phyloP scores from a whole-genome alignment of 2,329 filamentous ascomycete genomes.

The Alternaria sp. region DNA sequence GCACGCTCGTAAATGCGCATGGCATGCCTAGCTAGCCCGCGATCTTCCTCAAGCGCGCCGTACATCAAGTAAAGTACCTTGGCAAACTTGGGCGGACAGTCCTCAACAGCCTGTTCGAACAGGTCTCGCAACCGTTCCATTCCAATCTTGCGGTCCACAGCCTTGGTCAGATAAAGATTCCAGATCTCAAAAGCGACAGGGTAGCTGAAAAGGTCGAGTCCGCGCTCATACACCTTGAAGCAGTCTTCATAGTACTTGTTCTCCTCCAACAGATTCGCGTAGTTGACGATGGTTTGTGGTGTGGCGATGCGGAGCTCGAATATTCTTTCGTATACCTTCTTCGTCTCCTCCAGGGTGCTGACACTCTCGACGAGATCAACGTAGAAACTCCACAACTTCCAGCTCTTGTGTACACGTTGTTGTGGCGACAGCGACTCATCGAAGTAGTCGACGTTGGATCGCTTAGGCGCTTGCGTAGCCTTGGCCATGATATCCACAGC shows the following conservation, averaged over 20 bases:
- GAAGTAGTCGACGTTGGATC: constrained; percentile 99
- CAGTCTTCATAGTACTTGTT: constrained; percentile 95
- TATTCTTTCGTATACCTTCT: constrained; percentile 93
- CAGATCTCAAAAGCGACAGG: constrained; percentile 97
- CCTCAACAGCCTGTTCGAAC: constrained; percentile 96
- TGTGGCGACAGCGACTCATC: constrained; percentile 93
- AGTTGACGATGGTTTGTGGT: constrained; percentile 98
- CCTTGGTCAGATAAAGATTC: constrained; percentile 98
- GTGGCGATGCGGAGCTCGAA: constrained; percentile 98
- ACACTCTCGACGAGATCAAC: constrained; percentile 97
- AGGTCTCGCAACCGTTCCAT: constrained; percentile 94
- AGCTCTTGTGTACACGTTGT: constrained; percentile 97
- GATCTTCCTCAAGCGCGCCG: constrained; percentile 93
- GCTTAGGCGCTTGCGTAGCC: constrained; percentile 93
- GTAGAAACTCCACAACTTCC: constrained; percentile 99
- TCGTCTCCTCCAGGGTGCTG: constrained; percentile 87
- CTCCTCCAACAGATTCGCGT: constrained; percentile 93
- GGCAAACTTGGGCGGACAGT: constrained; percentile 92
- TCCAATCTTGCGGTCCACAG: constrained; percentile 92
- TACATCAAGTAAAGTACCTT: constrained; percentile 99
- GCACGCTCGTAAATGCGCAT: constrained; percentile 99
- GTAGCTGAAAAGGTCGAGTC: constrained; percentile 97
- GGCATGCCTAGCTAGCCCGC: constrained; percentile 90
- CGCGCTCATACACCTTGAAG: constrained; percentile 96
- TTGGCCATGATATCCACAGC: constrained; percentile 97